Base-by-base conservation (phyloP, 1,139 yeast species). In the Saccharomycopsis crataegensis region DNA sequence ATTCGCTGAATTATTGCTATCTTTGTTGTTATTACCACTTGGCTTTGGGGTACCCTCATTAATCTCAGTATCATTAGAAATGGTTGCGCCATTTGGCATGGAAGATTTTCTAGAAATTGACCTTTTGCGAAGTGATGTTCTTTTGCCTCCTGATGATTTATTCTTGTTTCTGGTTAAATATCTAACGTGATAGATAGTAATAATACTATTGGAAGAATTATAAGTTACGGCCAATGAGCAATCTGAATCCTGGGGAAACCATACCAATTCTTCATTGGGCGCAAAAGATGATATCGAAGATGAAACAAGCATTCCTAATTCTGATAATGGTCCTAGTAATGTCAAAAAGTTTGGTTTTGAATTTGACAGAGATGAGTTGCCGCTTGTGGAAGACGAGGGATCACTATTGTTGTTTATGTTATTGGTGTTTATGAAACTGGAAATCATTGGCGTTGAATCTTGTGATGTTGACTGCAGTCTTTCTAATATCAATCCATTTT, bases 241-340 rank as follows among this genome's bases (percentile, higher is more conserved):
- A 0, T 59, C 59, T 17, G 75, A 68, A 6, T 61, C 59, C 11
- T 60, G 55, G 0, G 87, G 86, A 59, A 80, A 81, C 31, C 72
- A 65, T 47, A 79, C 62, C 45, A 87, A 64, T 52, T 75, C 77
- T 62, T 87, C 95, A 46, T 72, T 70, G 1, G 77, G 68, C 0
- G 84, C 74, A 11, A 88, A 77, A 1, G 83, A 79, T 0, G 89
- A 78, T 0, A 86, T 82, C 0, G 93, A 81, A 0, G 90, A 82
- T 0, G 93, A 80, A 0, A 82, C 78, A 2, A 87, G 78, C 6
- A 79, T 70, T 1, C 91, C 83, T 50, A 84, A 71, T 28, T 86
- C 91, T 3, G 79, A 79, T 49, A 83, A 70, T 1, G 95, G 91
- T 61, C 85, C 91, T 0, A 79, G 12, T 8, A 0, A 89, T 77